Evolutionary conservation across 2,329 filamentous ascomycete genomes (phyloP).

Genomic region (Blumeriella jaapii): DNA sequence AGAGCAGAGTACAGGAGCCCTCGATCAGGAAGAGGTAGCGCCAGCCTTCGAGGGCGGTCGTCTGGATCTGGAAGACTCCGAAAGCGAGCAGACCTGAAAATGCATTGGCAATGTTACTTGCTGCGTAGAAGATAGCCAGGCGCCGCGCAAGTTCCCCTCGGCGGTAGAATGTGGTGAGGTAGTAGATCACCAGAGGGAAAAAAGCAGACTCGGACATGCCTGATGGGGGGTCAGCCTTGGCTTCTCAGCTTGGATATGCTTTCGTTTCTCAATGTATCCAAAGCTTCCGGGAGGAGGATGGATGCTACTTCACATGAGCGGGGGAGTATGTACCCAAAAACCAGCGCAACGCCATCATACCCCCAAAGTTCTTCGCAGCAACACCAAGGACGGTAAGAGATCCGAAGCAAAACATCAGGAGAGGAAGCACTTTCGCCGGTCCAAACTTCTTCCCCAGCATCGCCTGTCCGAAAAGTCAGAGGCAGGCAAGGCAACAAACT

Average conservation of each 20-base stretch:
- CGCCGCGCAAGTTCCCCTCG: constrained; percentile 59
- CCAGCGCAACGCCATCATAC: constrained; percentile 56
- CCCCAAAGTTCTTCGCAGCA: constrained; percentile 46
- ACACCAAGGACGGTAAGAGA: constrained; percentile 45
- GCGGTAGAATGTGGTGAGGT: constrained; percentile 55
- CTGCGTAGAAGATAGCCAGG: constrained; percentile 65
- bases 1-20: constrained; percentile 17
- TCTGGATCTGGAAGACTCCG: constrained; percentile 41
- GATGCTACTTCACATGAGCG: too few relatives aligned
- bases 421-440: constrained; percentile 49
- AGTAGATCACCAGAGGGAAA: constrained; percentile 52
- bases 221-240: constrained; percentile 5
- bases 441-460: constrained; percentile 61
- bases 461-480: constrained; percentile 24
- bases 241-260: too few relatives aligned
- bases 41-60: constrained; percentile 36
- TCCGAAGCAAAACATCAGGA: constrained; percentile 60
- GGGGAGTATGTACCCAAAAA: constrained; percentile 40
- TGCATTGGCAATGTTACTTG: constrained; percentile 60
- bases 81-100: constrained; percentile 35
- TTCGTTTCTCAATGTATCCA: too few relatives aligned
- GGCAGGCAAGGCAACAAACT: neutral
- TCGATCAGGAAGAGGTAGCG: constrained; percentile 41
- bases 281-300: too few relatives aligned
- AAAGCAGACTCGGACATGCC: constrained; percentile 53